Conservation (phyloP, 2,329 filamentous ascomycete genomes). For the Neofusicoccum laricinum region DNA sequence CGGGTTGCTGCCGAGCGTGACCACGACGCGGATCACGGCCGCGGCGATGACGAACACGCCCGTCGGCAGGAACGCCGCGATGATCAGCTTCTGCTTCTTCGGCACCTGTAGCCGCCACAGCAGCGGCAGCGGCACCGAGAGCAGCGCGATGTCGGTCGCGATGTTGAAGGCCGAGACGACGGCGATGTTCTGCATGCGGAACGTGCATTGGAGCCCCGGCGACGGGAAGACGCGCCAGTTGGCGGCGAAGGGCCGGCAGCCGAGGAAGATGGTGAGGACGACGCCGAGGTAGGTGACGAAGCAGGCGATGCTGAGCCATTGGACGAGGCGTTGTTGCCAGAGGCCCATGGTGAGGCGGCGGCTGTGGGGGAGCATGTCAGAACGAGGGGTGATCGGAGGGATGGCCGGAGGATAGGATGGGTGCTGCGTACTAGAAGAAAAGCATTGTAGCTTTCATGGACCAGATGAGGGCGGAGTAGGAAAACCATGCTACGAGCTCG, state of each 20-base stretch:
- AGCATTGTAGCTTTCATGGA: not conserved
- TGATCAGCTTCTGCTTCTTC: slow-evolving; percentile 29
- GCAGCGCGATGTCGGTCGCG: slow-evolving; percentile 31
- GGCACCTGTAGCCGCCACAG: slow-evolving; percentile 33
- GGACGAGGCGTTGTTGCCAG: no score
- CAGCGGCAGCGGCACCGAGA: slow-evolving; percentile 34
- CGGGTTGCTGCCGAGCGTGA: slow-evolving; percentile 29
- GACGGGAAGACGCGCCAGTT: slow-evolving; percentile 30
- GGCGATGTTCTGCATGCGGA: slow-evolving; percentile 30
- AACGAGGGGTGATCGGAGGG: slow-evolving; percentile 12
- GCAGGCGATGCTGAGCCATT: slow-evolving; percentile 14
- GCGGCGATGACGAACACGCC: slow-evolving; percentile 37
- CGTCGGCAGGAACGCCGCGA: slow-evolving; percentile 31
- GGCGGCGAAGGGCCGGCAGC: slow-evolving; percentile 25
- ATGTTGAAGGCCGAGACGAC: slow-evolving; percentile 30
- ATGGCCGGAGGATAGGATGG: no score
- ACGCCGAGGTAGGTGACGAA: slow-evolving; percentile 30
- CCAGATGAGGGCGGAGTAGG: not conserved
- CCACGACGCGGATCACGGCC: slow-evolving; percentile 32
- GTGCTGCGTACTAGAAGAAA: not conserved
- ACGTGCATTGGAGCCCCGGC: slow-evolving; percentile 27
- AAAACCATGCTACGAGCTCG: not conserved
- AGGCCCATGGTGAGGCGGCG: slow-evolving; percentile 20
- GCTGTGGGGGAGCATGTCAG: slow-evolving; percentile 19
- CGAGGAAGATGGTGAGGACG: slow-evolving; percentile 30